These are phyloP conservation scores for Moringa oleifera DNA, from an alignment of 345 rosid species.

Conservation along the genomic window DNA sequence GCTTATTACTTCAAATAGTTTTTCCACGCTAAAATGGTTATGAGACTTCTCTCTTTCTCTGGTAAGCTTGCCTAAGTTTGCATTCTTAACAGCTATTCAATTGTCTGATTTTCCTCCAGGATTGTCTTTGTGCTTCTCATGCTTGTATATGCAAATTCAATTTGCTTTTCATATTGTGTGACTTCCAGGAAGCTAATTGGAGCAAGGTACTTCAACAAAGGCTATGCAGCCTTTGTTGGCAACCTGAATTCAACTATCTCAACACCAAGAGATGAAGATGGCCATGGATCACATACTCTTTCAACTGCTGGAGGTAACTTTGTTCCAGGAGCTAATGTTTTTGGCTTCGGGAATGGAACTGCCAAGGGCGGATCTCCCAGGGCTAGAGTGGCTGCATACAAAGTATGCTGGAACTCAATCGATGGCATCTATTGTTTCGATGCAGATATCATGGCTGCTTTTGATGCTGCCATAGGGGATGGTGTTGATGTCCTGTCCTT, in stretches of 20 bases:
- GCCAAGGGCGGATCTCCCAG: constrained; percentile 64
- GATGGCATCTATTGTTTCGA: constrained; percentile 33
- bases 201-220: constrained; percentile 59
- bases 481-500: constrained; percentile 51
- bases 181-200: constrained; percentile 56
- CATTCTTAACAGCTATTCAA: no score
- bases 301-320: constrained; percentile 61
- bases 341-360: constrained; percentile 49
- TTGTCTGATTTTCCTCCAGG: no score
- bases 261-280: constrained; percentile 34
- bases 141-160: no score
- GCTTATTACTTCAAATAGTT: no score
- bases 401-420: constrained; percentile 45
- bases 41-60: no score
- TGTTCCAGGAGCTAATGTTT: constrained; percentile 36
- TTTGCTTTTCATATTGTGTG: no score
- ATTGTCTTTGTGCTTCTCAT: no score
- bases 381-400: constrained; percentile 60
- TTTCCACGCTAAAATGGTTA: no score
- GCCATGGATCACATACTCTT: constrained; percentile 61
- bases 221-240: constrained; percentile 29
- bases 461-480: constrained; percentile 53
- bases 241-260: constrained; percentile 21
- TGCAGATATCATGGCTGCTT: constrained; percentile 50
- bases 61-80: no score